Evolutionary conservation across 2,329 filamentous ascomycete genomes (phyloP), one percentile per base, ranked within the genome.

Genomic region (Ophiostoma piceae): DNA sequence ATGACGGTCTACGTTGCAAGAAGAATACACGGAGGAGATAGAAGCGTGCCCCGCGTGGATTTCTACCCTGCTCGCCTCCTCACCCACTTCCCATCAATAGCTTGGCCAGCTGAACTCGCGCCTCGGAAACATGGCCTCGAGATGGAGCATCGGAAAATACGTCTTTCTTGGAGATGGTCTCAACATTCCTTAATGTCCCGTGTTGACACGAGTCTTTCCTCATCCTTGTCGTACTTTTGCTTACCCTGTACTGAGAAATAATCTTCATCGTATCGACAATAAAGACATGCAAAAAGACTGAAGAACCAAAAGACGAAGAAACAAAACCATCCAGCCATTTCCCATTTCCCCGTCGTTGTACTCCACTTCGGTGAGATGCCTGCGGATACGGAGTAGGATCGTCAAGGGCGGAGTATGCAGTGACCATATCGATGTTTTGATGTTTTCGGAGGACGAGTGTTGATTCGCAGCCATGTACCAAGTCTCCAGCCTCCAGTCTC

Each of bases 81-180:
- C 51, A 26, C n/a, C 43, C 9, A 41, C 39, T 12, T 39, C 26
- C 35, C 35, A 35, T 51, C 19, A 16, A 26, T 57, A 57, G 51
- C 51, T 26, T 62, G 22, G 12, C 57, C 57, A 62, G 57, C 57
- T 62, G 57, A 62, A 62, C 57, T 62, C 57, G 26, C 54, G 57
- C 26, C 57, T 57, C 57, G 57, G 57, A 62, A 62, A 29, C 26
- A 57, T 57, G 51, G 19, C 51, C 51, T 57, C 43, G 43, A n/a
- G 16, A 47, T 47, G 43, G 43, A 47, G 43, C 43, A 47, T 47
- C 43, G 43, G 43, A 47, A 47, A n/a, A 47, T 47, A 47, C 19
- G 16, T 47, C 16, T 16, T 43, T n/a, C 43, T n/a, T 47, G 43
- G 6, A 47, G 43, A 47, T 19, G 19, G 16, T 47, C 43, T 47